Evolutionary conservation across 2,329 filamentous ascomycete species (phyloP), one percentile per base, ranked within the genome.

Genomic region (Calonectria henricotiae): DNA sequence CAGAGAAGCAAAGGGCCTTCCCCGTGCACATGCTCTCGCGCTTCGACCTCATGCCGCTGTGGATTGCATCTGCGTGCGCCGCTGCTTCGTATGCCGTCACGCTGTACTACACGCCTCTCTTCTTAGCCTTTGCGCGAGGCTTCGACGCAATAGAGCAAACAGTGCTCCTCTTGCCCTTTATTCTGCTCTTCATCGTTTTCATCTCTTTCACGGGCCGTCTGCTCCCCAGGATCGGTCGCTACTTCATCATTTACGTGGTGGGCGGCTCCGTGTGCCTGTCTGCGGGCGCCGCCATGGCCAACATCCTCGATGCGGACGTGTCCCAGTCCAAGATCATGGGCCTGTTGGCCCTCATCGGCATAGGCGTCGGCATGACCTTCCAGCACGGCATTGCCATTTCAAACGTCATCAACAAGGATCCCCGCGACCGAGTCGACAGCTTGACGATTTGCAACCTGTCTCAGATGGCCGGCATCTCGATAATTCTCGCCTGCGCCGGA

Each of bases 71-170:
- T 0, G 76, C 80, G 2, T 80, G 78, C 37, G 80, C 80, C 0
- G 82, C 79, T 7, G 79, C 82, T 3, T 78, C 78, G 9, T 81
- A 83, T 68, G 84, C 83, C 15, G 78, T 85, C 54, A 74, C 82
- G 0, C 79, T 87, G 7, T 90, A 89, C 79, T 90, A 87, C 77
- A 84, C 87, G 8, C 88, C 88, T 0, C 79, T 89, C 0, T 89
- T 84, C 79, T 89, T 89, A 76, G 85, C 87, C 68, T 90, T 89
- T 74, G 82, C 82, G 0, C 81, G 79, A 3, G 84, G 84, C 4
- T 82, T 86, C 35, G 79, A 73, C 3, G 81, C 85, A 0, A 74
- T 87, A 4, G 67, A 80, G n/a, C 81, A 85, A 4, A 85, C 81
- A 1, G 80, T 84, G 1, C 79, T 82, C 3, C 75, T 87, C 0